phyloP scores from a whole-genome alignment of 495 filamentous ascomycete species.

The Staphylotrichum longicolle region DNA sequence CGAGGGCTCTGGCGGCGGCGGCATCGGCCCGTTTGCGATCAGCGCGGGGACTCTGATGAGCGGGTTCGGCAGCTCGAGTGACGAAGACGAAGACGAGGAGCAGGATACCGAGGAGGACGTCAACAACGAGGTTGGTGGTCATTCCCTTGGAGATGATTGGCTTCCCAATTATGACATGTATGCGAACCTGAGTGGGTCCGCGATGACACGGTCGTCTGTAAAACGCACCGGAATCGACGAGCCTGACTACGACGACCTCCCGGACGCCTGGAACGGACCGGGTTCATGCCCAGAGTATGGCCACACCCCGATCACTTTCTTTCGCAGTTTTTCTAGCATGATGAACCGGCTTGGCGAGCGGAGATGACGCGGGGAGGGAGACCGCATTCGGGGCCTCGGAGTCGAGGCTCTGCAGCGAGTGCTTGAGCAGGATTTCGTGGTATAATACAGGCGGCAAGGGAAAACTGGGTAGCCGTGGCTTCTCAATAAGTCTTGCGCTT shows the following conservation, averaged over 20 bases:
- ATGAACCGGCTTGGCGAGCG: background rate
- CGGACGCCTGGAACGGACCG: conserved; percentile 3
- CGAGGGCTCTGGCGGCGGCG: conserved; percentile 61
- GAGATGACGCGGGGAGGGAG: background rate
- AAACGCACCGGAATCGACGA: background rate
- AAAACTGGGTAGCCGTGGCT: conserved; percentile 11
- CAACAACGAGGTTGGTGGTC: conserved; percentile 50
- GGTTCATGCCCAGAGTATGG: background rate
- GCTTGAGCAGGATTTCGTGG: background rate
- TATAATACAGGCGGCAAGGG: background rate
- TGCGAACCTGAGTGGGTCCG: conserved; percentile 14
- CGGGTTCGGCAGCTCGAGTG: conserved; percentile 93
- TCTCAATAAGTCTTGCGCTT: conserved; percentile 14
- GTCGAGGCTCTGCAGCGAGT: background rate
- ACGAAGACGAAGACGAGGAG: conserved; percentile 95
- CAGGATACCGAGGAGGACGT: conserved; percentile 75
- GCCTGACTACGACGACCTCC: conserved; percentile 1
- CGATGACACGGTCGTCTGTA: background rate
- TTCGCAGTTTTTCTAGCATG: conserved; percentile 1
- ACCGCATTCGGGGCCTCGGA: background rate
- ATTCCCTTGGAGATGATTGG: conserved; percentile 10
- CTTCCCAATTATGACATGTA: background rate
- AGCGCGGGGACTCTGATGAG: conserved; percentile 72
- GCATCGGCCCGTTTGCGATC: conserved; percentile 64
- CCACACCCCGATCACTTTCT: background rate